Conservation (phyloP, 305 asterid genomes). For the Striga hermonthica region DNA sequence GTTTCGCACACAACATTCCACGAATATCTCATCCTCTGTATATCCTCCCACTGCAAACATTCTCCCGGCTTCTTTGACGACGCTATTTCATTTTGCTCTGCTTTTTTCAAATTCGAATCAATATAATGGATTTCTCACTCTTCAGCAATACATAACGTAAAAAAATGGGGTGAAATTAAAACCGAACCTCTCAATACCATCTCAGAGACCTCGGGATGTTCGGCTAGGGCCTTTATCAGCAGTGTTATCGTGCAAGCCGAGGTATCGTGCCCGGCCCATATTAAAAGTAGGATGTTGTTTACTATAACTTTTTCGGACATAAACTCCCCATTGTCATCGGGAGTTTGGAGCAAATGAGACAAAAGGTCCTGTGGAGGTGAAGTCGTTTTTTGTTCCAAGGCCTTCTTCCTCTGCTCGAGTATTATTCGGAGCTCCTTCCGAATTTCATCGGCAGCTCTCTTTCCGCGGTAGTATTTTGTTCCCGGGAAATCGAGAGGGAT, state of each 20-base stretch:
- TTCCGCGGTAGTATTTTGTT: constrained; percentile 30
- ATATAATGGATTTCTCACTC: no score
- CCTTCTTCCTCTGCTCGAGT: constrained; percentile 33
- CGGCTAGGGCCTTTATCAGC: constrained; percentile 35
- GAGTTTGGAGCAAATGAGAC: constrained; percentile 33
- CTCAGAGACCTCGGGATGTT: constrained; percentile 35
- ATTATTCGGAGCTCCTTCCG: constrained; percentile 28
- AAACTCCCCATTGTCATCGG: constrained; percentile 37
- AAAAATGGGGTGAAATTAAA: not conserved
- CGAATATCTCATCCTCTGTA: constrained; percentile 53
- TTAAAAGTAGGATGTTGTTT: constrained; percentile 29
- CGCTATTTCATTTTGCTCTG: constrained; percentile 50
- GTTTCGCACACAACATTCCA: constrained; percentile 51
- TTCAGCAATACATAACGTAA: not conserved
- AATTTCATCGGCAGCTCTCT: constrained; percentile 30
- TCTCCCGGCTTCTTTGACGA: constrained; percentile 34
- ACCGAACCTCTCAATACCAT: constrained; percentile 36
- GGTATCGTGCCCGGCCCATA: constrained; percentile 43
- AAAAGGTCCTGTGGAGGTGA: constrained; percentile 37
- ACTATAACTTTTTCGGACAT: constrained; percentile 34
- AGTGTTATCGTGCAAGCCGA: constrained; percentile 28
- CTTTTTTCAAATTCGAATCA: not conserved
- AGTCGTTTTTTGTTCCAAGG: constrained; percentile 17
- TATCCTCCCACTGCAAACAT: constrained; percentile 44
- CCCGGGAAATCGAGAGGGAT: constrained; percentile 39